These are phyloP conservation scores for Diplodia seriata DNA, from an alignment of 2,329 filamentous ascomycete species.

Conservation along the genomic window DNA sequence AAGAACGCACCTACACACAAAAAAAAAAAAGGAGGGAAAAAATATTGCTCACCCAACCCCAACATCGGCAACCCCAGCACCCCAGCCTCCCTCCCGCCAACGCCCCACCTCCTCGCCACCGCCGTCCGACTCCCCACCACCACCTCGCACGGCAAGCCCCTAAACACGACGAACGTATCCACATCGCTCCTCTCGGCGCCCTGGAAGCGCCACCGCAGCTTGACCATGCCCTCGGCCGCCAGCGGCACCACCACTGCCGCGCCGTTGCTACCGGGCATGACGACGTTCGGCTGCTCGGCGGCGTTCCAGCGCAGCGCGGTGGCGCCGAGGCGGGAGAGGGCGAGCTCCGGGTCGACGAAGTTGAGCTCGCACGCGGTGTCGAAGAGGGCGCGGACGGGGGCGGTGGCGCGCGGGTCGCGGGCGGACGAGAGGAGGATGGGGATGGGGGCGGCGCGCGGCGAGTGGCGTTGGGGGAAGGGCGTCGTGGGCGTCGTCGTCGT, in stretches of 20 bases:
- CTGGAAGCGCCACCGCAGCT: constrained; percentile 12
- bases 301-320: background rate
- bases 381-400: constrained; percentile 2
- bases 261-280: background rate
- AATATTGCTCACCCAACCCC: background rate
- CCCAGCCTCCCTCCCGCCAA: background rate
- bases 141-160: constrained; percentile 5
- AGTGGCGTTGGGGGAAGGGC: background rate
- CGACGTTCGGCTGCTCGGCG: background rate
- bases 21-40: no score
- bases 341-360: constrained; percentile 13
- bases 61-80: constrained; percentile 1
- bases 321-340: background rate
- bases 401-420: background rate
- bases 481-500: background rate
- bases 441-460: background rate
- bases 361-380: constrained; percentile 7
- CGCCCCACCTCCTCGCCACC: constrained; percentile 16
- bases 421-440: background rate
- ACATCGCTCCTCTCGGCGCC: background rate
- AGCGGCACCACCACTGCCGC: background rate
- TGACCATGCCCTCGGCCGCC: background rate
- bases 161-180: constrained; percentile 5
- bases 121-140: constrained; percentile 8
- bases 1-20: background rate